Percentiles rank a stretch among this genome's conserved stretches.
Conservation (phyloP, 257 asterid species). For the Nicotiana tabacum region DNA sequence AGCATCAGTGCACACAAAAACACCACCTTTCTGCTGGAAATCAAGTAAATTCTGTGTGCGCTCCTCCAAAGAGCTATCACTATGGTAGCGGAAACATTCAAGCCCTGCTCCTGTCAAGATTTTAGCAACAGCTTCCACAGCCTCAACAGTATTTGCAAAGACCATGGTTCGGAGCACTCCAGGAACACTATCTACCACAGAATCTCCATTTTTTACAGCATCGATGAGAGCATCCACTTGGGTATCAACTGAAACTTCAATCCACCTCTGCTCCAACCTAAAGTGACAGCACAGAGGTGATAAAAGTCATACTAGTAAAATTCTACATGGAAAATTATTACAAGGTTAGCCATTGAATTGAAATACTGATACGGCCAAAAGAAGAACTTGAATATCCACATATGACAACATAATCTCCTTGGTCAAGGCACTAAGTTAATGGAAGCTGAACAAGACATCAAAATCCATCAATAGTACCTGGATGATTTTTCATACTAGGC, state of each 20-base stretch:
- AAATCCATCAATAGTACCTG: neutral
- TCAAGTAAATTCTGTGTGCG: conserved; percentile 57
- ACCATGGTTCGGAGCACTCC: conserved; percentile 70
- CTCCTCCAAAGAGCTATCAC: conserved; percentile 69
- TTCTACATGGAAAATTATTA: neutral
- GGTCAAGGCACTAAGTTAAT: neutral
- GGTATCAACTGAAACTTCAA: conserved; percentile 65
- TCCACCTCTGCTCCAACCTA: conserved; percentile 94
- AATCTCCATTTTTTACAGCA: conserved; percentile 51
- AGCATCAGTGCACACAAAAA: conserved; percentile 95
- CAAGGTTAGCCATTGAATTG: neutral
- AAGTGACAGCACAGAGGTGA: conserved; percentile 8
- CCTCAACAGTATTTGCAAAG: conserved; percentile 95
- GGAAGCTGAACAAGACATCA: neutral
- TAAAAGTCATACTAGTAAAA: neutral
- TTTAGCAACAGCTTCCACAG: conserved; percentile 74
- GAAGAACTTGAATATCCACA: neutral
- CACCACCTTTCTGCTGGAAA: conserved; percentile 86
- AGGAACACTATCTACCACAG: conserved; percentile 24
- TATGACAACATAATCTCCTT: neutral
- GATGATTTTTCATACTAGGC: no score
- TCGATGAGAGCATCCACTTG: conserved; percentile 74
- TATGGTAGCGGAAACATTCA: conserved; percentile 65
- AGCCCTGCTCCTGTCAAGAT: conserved; percentile 61
- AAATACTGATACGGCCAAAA: neutral